Percentiles rank a stretch among this genome's conserved stretches.
Evolutionary conservation across 306 rosid genomes (phyloP).

Genomic region (Citrullus amarus): DNA sequence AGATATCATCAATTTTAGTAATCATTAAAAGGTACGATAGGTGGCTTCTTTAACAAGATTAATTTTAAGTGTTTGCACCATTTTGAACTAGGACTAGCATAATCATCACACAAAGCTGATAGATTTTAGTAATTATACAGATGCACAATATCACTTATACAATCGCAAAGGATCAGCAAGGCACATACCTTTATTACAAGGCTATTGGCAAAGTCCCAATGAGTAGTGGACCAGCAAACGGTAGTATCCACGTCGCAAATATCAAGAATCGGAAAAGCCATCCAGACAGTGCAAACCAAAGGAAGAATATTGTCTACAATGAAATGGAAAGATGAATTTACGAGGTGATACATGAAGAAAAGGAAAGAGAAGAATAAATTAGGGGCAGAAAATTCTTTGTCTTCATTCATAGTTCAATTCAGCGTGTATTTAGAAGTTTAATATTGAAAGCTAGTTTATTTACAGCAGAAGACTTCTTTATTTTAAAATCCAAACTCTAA

Average conservation of each 20-base stretch:
- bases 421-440: no score
- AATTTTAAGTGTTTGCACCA: not conserved
- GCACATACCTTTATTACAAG: conserved; percentile 64
- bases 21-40: not conserved
- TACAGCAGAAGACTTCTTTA: no score
- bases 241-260: conserved; percentile 73
- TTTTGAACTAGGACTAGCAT: not conserved
- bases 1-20: not conserved
- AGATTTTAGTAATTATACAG: not conserved
- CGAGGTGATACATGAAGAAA: not conserved
- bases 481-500: no score
- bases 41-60: not conserved
- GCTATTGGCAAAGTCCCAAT: conserved; percentile 73
- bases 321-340: not conserved
- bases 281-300: conserved; percentile 94
- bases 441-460: no score
- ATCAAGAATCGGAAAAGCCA: conserved; percentile 83
- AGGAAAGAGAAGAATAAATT: not conserved
- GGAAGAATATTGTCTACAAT: conserved; percentile 76
- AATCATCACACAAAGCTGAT: not conserved
- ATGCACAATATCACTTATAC: not conserved
- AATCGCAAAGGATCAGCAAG: conserved; percentile 1
- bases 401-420: not conserved
- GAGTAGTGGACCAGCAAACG: conserved; percentile 92
- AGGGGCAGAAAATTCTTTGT: not conserved